Conservation (phyloP, 805 yeast genomes). For the Saccharomycopsis capsularis region DNA sequence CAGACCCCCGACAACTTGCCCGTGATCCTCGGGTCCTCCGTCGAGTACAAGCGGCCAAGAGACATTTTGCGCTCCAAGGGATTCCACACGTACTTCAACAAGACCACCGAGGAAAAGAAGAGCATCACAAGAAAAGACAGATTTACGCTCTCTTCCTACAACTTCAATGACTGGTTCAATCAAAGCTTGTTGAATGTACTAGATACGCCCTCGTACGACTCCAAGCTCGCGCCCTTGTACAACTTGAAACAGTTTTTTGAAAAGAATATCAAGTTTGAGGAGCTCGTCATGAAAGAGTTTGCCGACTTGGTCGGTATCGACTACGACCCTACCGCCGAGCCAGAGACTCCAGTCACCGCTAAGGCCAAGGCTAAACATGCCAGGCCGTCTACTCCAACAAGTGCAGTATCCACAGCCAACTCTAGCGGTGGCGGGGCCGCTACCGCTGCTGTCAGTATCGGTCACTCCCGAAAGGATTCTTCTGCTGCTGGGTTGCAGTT, state of each 20-base stretch:
- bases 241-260: constrained; percentile 53
- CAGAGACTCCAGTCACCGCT: neutral
- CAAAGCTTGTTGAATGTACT: constrained; percentile 29
- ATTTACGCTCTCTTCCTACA: constrained; percentile 34
- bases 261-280: constrained; percentile 39
- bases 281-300: constrained; percentile 14
- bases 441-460: neutral
- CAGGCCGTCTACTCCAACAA: too few species aligned
- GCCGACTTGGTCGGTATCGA: constrained; percentile 13
- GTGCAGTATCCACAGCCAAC: neutral
- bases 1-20: constrained; percentile 27
- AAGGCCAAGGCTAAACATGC: neutral
- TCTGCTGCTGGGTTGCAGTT: neutral
- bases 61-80: constrained; percentile 45
- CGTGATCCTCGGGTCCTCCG: constrained; percentile 39
- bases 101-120: constrained; percentile 37
- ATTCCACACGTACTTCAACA: constrained; percentile 42
- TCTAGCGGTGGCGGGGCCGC: too few species aligned
- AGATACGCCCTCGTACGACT: constrained; percentile 34
- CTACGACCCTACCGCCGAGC: neutral
- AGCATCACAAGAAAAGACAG: constrained; percentile 32
- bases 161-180: constrained; percentile 39
- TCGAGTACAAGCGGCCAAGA: constrained; percentile 39
- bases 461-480: neutral
- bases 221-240: constrained; percentile 43